Conservation (phyloP, 1,139 yeast species). For the Zhuliangozyma parablackwelliae region DNA sequence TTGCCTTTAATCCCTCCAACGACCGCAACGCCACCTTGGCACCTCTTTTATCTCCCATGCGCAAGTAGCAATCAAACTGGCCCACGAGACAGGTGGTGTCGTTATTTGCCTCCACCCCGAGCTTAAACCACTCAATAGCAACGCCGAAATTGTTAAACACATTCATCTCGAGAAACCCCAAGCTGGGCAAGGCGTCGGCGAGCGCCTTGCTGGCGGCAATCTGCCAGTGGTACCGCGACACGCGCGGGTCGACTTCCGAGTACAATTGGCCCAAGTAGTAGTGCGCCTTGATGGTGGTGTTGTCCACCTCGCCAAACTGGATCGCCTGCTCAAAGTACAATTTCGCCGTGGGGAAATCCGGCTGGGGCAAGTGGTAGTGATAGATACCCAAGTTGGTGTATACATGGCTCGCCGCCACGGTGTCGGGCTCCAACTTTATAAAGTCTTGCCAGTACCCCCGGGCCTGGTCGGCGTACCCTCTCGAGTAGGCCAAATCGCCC, state of each 20-base stretch:
- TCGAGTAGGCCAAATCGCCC: constrained; percentile 63
- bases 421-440: constrained; percentile 48
- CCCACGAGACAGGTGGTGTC: constrained; percentile 70
- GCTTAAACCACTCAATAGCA: constrained; percentile 78
- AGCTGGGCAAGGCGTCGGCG: constrained; percentile 65
- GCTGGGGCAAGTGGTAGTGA: constrained; percentile 43
- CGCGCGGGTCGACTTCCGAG: constrained; percentile 49
- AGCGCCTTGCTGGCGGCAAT: constrained; percentile 74
- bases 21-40: constrained; percentile 26
- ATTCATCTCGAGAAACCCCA: constrained; percentile 76
- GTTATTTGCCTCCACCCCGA: constrained; percentile 63
- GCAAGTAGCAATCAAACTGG: constrained; percentile 54
- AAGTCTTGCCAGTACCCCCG: constrained; percentile 59
- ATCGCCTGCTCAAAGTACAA: constrained; percentile 59
- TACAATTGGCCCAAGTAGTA: constrained; percentile 72
- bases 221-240: constrained; percentile 68
- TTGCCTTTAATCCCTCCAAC: constrained; percentile 21
- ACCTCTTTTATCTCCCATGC: constrained; percentile 20
- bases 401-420: constrained; percentile 68
- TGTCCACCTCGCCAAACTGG: constrained; percentile 51
- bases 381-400: constrained; percentile 66
- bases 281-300: constrained; percentile 61
- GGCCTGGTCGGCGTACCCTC: constrained; percentile 46
- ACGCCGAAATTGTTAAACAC: constrained; percentile 50
- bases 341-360: constrained; percentile 51